Conservation (phyloP, 768 basidiomycete species). For the Mrakia gelida region DNA sequence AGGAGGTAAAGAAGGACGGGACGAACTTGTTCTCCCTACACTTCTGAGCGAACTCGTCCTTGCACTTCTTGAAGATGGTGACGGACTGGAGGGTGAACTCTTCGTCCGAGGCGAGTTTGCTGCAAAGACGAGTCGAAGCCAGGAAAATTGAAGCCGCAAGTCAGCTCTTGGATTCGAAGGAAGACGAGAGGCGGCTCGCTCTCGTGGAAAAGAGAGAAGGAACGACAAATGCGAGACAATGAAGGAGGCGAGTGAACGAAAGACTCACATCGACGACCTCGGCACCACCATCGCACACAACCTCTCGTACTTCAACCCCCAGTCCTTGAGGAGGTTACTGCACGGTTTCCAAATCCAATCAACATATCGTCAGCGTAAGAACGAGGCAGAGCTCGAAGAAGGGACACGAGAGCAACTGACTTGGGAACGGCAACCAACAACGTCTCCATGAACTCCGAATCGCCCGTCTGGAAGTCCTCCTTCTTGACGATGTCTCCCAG, state of each 20-base stretch:
- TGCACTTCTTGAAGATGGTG: slow-evolving; percentile 81
- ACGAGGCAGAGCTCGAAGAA: not conserved
- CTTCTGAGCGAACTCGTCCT: slow-evolving; percentile 88
- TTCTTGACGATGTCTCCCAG: slow-evolving; percentile 77
- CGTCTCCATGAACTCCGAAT: slow-evolving; percentile 92
- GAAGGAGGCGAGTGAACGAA: not conserved
- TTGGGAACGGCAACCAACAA: slow-evolving; percentile 88
- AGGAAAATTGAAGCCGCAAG: not conserved
- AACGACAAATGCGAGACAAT: too few species aligned
- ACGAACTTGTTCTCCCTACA: slow-evolving; percentile 89
- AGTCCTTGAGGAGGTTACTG: slow-evolving; percentile 78
- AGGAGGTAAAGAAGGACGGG: not conserved
- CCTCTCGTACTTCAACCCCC: slow-evolving; percentile 83
- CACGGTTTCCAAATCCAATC: not conserved
- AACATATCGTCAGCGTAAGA: not conserved
- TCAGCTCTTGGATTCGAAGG: not conserved
- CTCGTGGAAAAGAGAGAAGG: not conserved
- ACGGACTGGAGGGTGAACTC: slow-evolving; percentile 82
- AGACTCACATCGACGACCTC: slow-evolving; percentile 72
- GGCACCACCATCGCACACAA: slow-evolving; percentile 87
- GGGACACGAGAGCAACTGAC: slow-evolving; percentile 50
- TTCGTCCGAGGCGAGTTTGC: slow-evolving; percentile 73
- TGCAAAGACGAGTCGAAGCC: slow-evolving; percentile 40
- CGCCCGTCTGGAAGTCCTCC: slow-evolving; percentile 67
- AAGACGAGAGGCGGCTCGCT: not conserved